Conservation (phyloP, 179 eudicot genomes). For the Vitellaria paradoxa region DNA sequence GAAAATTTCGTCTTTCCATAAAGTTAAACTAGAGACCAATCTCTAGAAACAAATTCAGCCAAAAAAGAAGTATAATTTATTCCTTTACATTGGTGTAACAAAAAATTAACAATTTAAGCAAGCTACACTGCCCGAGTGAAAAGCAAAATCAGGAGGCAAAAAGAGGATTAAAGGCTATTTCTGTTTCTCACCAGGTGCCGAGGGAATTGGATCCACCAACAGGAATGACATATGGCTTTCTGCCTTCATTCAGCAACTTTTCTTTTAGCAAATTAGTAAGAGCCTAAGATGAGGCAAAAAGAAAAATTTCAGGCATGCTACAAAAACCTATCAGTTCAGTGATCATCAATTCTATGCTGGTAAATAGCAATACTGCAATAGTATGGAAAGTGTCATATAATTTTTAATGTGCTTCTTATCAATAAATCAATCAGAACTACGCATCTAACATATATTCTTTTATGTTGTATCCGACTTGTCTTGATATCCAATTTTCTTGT, state of each 20-base stretch:
- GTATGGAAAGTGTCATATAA: not conserved
- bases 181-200: constrained; percentile 79
- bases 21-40: not conserved
- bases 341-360: not conserved
- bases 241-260: constrained; percentile 78
- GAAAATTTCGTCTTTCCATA: not conserved
- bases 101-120: not conserved
- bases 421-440: not conserved
- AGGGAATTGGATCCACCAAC: constrained; percentile 98
- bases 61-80: not conserved
- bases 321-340: constrained; percentile 11
- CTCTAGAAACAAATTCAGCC: not conserved
- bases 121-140: not conserved
- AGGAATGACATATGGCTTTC: constrained; percentile 93
- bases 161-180: not conserved
- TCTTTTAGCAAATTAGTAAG: constrained; percentile 78
- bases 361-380: not conserved
- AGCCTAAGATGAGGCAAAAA: constrained; percentile 44
- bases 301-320: constrained; percentile 9
- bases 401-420: not conserved
- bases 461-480: too few relatives aligned
- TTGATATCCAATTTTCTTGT: too few relatives aligned
- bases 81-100: not conserved
- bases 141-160: not conserved
- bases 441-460: not conserved